Base-by-base conservation (phyloP, 2,329 filamentous ascomycete genomes). In the Aspergillus proliferans region DNA sequence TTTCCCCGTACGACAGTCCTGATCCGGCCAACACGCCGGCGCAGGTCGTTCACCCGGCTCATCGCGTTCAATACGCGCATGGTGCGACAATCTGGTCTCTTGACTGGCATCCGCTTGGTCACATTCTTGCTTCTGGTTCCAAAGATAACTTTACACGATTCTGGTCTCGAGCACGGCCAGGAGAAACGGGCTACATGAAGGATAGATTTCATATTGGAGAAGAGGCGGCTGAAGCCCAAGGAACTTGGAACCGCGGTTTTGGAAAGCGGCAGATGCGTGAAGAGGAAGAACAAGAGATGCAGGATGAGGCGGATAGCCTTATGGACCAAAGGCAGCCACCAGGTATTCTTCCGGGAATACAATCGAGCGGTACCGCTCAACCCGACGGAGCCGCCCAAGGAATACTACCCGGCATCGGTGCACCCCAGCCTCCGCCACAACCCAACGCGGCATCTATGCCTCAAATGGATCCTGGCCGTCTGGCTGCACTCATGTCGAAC, bases 131-230 rank as follows among this genome's bases (percentile, higher is more conserved):
- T 0, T 95, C 92, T 2, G 93, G 93, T 10, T 95, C 91, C 9
- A 97, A 98, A 68, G 93, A 98, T 68, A 86, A 93, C 38, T 91
- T 95, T 53, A 97, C 93, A 2, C 85, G 93, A 43, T 98, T 98
- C 74, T 98, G 93, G 93, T 90, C 91, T 3, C 85, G 93, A 39
- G 83, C 89, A 14, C 79, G 93, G 43, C 93, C 93, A 1, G 93
- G 93, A 44, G 92, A 96, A 58, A 81, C 79, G n/a, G 84, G 86
- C 47, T 86, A 87, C 59, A 81, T 88, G 70, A 90, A 91, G 62
- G 93, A 98, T 71, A 83, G 90, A 50, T 96, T 94, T 68, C 93
- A 98, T 65, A 93, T 97, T 54, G 93, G 93, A 44, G 91, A 96
- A 70, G 84, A 88, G 6, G 91, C 90, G 0, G 92, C 92, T 22